Evolutionary conservation across 257 asterid genomes (phyloP).

Genomic region (Solanum chmielewskii): DNA sequence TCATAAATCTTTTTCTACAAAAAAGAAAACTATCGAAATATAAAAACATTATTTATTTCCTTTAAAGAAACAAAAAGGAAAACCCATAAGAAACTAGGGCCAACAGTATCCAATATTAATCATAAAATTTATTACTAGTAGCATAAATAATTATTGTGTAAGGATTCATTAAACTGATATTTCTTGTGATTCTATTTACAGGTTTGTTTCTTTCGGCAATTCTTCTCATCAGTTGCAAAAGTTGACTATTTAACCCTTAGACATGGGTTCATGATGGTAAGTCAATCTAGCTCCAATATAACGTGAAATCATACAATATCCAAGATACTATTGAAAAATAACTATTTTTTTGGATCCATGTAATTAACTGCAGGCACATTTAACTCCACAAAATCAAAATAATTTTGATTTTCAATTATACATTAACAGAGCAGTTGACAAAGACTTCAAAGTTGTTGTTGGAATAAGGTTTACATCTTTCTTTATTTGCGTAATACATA

Average conservation of each 20-base stretch:
- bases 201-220: conserved; percentile 18
- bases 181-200: background rate
- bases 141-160: background rate
- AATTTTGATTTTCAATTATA: conserved; percentile 13
- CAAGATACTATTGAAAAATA: background rate
- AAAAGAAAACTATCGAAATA: too few relatives aligned
- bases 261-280: conserved; percentile 14
- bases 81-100: too few relatives aligned
- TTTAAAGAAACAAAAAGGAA: too few relatives aligned
- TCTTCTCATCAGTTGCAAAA: conserved; percentile 12
- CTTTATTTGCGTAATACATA: background rate
- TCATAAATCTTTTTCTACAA: too few relatives aligned
- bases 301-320: background rate
- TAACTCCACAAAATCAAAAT: background rate
- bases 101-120: too few relatives aligned
- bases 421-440: conserved; percentile 11
- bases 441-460: conserved; percentile 15
- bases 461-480: conserved; percentile 6
- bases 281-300: background rate
- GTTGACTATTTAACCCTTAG: conserved; percentile 15
- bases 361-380: conserved; percentile 11
- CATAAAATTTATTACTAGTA: background rate
- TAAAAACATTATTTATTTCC: too few relatives aligned
- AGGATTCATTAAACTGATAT: background rate
- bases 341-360: background rate